A percentile compares a stretch with the other conserved stretches of the same genome.
Evolutionary conservation across 371 early-diverging fungal genomes (phyloP).

Genomic region (Cokeromyces recurvatus): DNA sequence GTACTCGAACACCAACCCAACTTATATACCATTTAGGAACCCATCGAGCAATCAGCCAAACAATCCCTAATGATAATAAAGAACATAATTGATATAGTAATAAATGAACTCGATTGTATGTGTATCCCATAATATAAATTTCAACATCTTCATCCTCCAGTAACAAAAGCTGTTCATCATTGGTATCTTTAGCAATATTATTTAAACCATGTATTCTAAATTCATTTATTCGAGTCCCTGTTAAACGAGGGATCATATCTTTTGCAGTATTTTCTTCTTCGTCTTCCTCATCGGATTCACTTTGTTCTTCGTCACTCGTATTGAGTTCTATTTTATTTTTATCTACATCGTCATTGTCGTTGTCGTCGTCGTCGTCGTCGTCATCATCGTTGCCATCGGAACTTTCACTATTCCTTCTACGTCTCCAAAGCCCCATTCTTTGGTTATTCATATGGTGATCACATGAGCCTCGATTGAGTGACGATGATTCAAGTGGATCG

Average conservation of each 20-base stretch:
- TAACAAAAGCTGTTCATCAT: conserved; percentile 18
- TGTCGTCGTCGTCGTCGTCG: background rate
- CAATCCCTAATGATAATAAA: conserved; percentile 65
- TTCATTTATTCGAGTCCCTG: background rate
- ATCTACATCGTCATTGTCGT: conserved; percentile 1
- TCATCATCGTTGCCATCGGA: background rate
- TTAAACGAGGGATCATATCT: conserved; percentile 3
- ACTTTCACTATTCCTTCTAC: conserved; percentile 23
- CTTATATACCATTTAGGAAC: conserved; percentile 69
- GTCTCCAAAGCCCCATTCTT: conserved; percentile 13
- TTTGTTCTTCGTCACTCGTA: conserved; percentile 27
- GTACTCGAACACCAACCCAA: conserved; percentile 55
- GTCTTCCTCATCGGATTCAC: background rate
- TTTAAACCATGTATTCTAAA: conserved; percentile 12
- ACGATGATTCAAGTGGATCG: conserved; percentile 2
- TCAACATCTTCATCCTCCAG: conserved; percentile 43
- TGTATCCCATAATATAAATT: conserved; percentile 66
- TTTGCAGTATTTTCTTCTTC: conserved; percentile 12
- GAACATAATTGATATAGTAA: conserved; percentile 60
- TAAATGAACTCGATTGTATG: conserved; percentile 31
- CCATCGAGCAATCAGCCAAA: conserved; percentile 82
- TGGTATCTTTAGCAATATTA: conserved; percentile 8
- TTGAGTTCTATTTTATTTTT: conserved; percentile 21
- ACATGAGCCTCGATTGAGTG: no score
- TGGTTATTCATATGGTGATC: background rate